These are phyloP conservation scores for Thuidium tamariscinum DNA, from an alignment of 225 moss, liverwort and hornwort genomes.

Conservation along the genomic window DNA sequence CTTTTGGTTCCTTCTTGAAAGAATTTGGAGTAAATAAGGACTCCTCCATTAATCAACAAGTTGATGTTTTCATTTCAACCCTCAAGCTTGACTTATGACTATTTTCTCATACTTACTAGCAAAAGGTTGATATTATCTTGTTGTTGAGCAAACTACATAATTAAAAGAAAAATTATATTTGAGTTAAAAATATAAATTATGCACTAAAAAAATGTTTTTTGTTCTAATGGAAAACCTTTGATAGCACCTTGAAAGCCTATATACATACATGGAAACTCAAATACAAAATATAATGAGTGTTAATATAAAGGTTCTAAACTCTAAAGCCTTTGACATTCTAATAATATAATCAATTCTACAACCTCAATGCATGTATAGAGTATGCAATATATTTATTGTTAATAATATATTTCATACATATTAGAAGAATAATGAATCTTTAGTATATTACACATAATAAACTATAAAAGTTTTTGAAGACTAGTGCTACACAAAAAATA, in stretches of 20 bases:
- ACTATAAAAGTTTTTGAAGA: neutral
- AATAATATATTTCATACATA: neutral
- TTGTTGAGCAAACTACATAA: neutral
- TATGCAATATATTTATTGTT: neutral
- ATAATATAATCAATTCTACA: accelerated
- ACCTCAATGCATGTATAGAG: neutral
- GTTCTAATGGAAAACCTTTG: neutral
- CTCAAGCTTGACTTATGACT: neutral
- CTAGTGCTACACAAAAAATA: accelerated
- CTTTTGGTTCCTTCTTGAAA: neutral
- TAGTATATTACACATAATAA: too few relatives aligned
- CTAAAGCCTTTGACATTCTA: neutral
- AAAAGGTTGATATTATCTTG: neutral
- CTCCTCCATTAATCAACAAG: neutral
- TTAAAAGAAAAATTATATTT: too few relatives aligned
- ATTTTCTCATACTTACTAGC: neutral
- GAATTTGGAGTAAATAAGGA: neutral
- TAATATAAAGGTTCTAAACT: neutral
- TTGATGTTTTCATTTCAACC: neutral
- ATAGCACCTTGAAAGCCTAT: neutral
- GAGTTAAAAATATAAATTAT: neutral
- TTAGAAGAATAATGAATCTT: neutral
- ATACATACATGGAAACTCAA: neutral
- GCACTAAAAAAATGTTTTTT: accelerated
- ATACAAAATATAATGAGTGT: neutral